Evolutionary conservation across 371 early-diverging fungal species (phyloP), one percentile per base, ranked within the genome.

Genomic region (Mycotypha africana): DNA sequence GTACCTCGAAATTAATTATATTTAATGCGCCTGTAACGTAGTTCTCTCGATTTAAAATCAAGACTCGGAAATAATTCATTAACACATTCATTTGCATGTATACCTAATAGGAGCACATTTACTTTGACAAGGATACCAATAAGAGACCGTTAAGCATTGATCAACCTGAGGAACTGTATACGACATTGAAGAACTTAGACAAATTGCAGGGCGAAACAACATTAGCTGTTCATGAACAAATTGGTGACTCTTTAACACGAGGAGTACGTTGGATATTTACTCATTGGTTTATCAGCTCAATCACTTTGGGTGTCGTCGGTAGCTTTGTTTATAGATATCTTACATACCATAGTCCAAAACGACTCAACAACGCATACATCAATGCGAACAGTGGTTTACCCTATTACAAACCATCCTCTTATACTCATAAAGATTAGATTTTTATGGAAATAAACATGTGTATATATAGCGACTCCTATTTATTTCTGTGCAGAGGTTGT

Each of bases 221-320:
- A 8, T 36, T 58, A 15, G 30, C 49, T 34, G 19, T 34, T 11
- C 51, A 48, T 40, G 30, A 54, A 39, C 49, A 40, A 23, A 3
- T 53, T 12, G 39, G 33, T 38, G 47, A 43, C 4, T 28, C 49
- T n/a, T 26, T 49, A 11, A 17, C 10, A 3, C 23, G 28, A 28
- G 40, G 38, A 2, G 10, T 53, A 2, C 8, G 26, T 10, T 26
- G 61, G 20, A 24, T 53, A 1, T 38, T 36, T 11, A 35, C 35
- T 8, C 67, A 70, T 51, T 64, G 61, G 65, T 36, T 61, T 1
- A 20, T 69, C 4, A 62, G 60, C 9, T 32, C 57, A 9, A 26
- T 45, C 3, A 38, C 43, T 5, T 57, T 69, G 38, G 32, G 45
- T 39, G 38, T 58, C 8, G 16, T 51, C 2, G 55, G 58, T 39